Percentiles rank a stretch among this genome's conserved stretches.
Conservation (phyloP, 345 rosid species). For the Anacardium occidentale region DNA sequence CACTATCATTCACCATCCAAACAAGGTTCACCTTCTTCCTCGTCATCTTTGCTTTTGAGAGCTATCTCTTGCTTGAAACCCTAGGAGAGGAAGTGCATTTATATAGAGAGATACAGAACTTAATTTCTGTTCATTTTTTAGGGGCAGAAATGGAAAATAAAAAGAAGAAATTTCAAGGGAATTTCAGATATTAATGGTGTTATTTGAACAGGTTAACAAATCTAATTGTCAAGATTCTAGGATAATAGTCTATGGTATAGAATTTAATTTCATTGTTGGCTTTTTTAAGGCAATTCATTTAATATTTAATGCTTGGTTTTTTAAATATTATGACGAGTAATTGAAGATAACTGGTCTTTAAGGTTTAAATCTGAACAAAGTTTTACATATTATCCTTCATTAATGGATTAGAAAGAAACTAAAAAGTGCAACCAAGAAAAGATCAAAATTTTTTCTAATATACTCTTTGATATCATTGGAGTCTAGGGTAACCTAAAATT, state of each 20-base stretch:
- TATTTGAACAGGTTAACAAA: neutral
- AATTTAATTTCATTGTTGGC: conserved; percentile 9
- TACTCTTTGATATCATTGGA: neutral
- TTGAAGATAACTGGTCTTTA: neutral
- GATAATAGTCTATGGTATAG: conserved; percentile 12
- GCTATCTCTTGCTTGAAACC: neutral
- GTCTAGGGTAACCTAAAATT: neutral
- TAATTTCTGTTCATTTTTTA: neutral
- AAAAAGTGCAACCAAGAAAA: neutral
- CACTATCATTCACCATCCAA: conserved; percentile 37
- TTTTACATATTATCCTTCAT: neutral
- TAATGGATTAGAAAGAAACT: neutral
- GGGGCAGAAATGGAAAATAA: conserved; percentile 2
- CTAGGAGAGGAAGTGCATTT: neutral
- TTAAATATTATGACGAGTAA: neutral
- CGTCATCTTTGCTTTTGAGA: conserved; percentile 32
- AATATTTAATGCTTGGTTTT: conserved; percentile 15
- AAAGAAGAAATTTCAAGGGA: neutral
- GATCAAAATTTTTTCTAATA: neutral
- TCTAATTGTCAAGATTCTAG: conserved; percentile 12
- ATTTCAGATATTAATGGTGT: neutral
- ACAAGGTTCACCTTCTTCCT: conserved; percentile 48
- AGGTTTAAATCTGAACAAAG: neutral
- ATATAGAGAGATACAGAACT: neutral
- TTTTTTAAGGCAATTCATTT: conserved; percentile 10